Conservation (phyloP, 352 stramenopile genomes). For the Elongisporangium anandrum region DNA sequence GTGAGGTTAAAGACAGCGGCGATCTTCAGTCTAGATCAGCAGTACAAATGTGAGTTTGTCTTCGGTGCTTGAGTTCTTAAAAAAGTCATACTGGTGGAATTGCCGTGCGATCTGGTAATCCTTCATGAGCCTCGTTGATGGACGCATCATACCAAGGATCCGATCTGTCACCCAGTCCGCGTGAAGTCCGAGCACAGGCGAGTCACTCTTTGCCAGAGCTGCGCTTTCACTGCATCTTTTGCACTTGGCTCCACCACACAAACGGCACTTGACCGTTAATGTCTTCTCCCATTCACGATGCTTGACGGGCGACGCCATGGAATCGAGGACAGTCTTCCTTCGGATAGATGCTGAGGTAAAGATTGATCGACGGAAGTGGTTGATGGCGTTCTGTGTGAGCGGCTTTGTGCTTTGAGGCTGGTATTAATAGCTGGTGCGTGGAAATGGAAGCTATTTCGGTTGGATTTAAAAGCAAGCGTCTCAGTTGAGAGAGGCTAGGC, state of each 20-base stretch:
- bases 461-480: neutral
- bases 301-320: slow-evolving; percentile 71
- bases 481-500: neutral
- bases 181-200: slow-evolving; percentile 73
- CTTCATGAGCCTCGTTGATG: slow-evolving; percentile 77
- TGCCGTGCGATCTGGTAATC: slow-evolving; percentile 77
- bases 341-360: too few species aligned
- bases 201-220: slow-evolving; percentile 66
- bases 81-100: slow-evolving; percentile 58
- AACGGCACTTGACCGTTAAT: slow-evolving; percentile 75
- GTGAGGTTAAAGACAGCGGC: slow-evolving; percentile 90
- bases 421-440: neutral
- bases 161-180: slow-evolving; percentile 86
- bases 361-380: neutral
- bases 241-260: slow-evolving; percentile 85
- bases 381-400: neutral
- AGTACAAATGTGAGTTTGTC: slow-evolving; percentile 1
- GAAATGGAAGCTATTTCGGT: neutral
- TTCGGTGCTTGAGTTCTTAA: neutral
- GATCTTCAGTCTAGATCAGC: slow-evolving; percentile 54
- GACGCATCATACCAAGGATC: slow-evolving; percentile 89
- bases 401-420: neutral
- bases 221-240: slow-evolving; percentile 83
- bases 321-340: neutral
- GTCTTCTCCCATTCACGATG: slow-evolving; percentile 80